Percentiles rank a stretch among this genome's conserved stretches.
Conservation (phyloP, 2,329 filamentous ascomycete genomes). For the Cryphonectria parasitica region DNA sequence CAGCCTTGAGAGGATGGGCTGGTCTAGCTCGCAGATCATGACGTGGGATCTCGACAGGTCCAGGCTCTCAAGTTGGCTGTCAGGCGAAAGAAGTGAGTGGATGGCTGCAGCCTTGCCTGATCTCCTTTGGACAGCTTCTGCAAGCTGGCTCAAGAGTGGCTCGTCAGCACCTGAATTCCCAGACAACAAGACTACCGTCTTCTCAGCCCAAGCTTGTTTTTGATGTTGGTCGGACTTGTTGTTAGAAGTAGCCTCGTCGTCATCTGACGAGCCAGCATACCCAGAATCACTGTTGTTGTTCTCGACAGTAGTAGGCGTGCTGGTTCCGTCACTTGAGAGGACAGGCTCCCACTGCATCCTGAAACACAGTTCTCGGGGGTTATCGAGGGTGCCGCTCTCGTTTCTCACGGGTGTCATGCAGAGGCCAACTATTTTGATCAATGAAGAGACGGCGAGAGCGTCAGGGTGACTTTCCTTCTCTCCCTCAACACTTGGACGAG, state of each 20-base stretch:
- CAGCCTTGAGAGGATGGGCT: conserved; percentile 31
- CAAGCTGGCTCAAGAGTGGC: background rate
- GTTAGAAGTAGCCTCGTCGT: conserved; percentile 7
- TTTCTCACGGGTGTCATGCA: conserved; percentile 31
- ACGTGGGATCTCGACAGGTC: conserved; percentile 30
- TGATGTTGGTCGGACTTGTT: background rate
- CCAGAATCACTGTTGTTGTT: conserved; percentile 10
- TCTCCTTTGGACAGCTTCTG: background rate
- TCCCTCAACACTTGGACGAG: background rate
- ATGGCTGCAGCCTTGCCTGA: conserved; percentile 18
- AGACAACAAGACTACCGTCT: background rate
- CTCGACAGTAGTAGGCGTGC: background rate
- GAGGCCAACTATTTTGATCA: conserved; percentile 33
- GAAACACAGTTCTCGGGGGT: conserved; percentile 35
- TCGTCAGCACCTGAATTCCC: background rate
- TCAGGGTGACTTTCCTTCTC: background rate
- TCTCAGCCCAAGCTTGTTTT: conserved; percentile 2
- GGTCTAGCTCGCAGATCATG: conserved; percentile 34
- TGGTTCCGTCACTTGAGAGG: background rate
- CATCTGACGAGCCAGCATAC: conserved; percentile 12
- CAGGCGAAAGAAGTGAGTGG: conserved; percentile 22
- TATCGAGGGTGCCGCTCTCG: background rate
- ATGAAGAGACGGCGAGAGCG: background rate
- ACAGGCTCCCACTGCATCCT: conserved; percentile 33
- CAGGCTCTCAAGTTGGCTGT: background rate